phyloP scores from a whole-genome alignment of 2,329 filamentous ascomycete genomes.

The Conoideocrella luteorostrata region DNA sequence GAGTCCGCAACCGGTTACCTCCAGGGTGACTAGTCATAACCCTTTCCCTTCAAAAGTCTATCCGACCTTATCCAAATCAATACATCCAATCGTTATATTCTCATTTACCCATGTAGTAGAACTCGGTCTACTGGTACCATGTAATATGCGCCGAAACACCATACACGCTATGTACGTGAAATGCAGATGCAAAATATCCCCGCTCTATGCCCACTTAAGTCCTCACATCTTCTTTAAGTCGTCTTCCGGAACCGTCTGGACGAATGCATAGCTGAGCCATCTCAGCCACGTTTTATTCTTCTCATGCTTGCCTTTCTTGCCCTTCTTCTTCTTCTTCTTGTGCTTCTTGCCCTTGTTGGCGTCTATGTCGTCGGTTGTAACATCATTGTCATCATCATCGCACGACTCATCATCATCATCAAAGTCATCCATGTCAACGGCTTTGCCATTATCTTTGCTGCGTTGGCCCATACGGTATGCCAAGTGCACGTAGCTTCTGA shows the following conservation, averaged over 20 bases:
- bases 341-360: constrained; percentile 41
- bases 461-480: constrained; percentile 65
- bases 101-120: too few species aligned
- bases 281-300: constrained; percentile 68
- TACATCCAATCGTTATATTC: not conserved
- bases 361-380: constrained; percentile 16
- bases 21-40: too few species aligned
- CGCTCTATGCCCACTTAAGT: not conserved
- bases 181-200: not conserved
- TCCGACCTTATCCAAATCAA: not conserved
- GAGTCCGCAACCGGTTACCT: too few species aligned
- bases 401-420: constrained; percentile 20
- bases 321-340: constrained; percentile 36
- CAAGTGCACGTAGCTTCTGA: constrained; percentile 71
- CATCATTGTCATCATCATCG: constrained; percentile 21
- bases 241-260: constrained; percentile 60
- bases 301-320: constrained; percentile 45
- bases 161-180: not conserved
- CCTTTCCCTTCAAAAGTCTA: not conserved
- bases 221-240: constrained; percentile 50
- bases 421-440: constrained; percentile 20
- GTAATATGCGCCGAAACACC: not conserved
- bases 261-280: constrained; percentile 74
- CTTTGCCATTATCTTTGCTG: constrained; percentile 9
- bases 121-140: too few species aligned